Percentiles rank a stretch among this genome's conserved stretches.
These are phyloP conservation scores for Ochetophila trinervis DNA, from an alignment of 306 rosid genomes.

Conservation along the genomic window DNA sequence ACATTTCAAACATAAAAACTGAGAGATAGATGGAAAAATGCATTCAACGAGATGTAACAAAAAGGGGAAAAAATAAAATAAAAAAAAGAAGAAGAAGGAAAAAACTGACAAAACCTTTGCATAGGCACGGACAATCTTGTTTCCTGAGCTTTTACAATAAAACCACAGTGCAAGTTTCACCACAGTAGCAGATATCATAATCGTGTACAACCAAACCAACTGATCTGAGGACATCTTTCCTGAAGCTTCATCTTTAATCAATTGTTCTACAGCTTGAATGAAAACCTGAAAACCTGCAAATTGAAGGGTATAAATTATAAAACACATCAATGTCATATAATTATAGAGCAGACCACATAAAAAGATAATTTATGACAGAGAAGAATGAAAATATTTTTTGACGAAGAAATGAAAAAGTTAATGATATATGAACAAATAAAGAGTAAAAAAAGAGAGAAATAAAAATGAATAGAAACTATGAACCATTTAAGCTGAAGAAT, in stretches of 20 bases:
- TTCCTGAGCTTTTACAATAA: slow-evolving; percentile 74
- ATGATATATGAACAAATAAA: background rate
- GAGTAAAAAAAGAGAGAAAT: background rate
- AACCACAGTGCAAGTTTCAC: slow-evolving; percentile 88
- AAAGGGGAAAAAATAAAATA: background rate
- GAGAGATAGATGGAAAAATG: background rate
- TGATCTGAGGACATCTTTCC: slow-evolving; percentile 55
- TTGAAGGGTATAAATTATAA: slow-evolving; percentile 10
- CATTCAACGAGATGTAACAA: background rate
- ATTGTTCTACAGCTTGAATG: slow-evolving; percentile 62
- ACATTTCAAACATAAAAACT: slow-evolving; percentile 2
- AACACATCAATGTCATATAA: background rate
- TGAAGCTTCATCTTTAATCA: slow-evolving; percentile 41
- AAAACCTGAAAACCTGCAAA: slow-evolving; percentile 86
- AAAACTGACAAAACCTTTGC: slow-evolving; percentile 56
- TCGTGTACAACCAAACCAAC: slow-evolving; percentile 60
- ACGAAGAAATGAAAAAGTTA: background rate
- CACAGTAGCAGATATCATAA: slow-evolving; percentile 70
- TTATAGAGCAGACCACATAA: no score
- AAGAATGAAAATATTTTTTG: background rate
- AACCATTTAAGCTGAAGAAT: slow-evolving; percentile 13
- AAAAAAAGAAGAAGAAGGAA: background rate
- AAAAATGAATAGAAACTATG: background rate
- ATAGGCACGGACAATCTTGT: slow-evolving; percentile 84
- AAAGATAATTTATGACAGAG: background rate